These are phyloP conservation scores for Rhododendron vialii DNA, from an alignment of 148 eudicot species.

Conservation along the genomic window DNA sequence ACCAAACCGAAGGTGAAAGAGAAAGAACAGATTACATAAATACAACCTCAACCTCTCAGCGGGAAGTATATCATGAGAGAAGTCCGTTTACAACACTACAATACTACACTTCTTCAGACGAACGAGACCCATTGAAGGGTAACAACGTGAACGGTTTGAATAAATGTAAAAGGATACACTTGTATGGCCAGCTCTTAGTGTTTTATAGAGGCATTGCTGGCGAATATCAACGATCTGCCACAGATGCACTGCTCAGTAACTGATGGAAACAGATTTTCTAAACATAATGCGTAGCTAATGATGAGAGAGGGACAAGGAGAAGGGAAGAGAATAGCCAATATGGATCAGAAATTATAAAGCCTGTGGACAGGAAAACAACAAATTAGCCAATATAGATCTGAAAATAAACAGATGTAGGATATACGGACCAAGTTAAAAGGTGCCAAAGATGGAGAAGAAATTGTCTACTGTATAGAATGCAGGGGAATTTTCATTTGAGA, in stretches of 20 bases:
- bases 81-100: not conserved
- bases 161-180: constrained; percentile 69
- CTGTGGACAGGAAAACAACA: not conserved
- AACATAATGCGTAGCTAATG: not conserved
- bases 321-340: not conserved
- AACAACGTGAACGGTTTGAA: not conserved
- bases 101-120: not conserved
- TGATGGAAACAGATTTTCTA: not conserved
- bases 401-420: not conserved
- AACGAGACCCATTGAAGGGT: not conserved
- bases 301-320: not conserved
- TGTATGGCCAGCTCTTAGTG: constrained; percentile 83
- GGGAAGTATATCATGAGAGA: too few species aligned
- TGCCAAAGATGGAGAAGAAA: not conserved
- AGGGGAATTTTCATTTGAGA: not conserved
- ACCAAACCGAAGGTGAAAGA: not conserved
- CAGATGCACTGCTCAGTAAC: constrained; percentile 18
- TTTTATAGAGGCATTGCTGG: constrained; percentile 75
- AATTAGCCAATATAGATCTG: not conserved
- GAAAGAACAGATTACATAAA: not conserved
- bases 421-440: not conserved
- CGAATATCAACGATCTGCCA: constrained; percentile 81
- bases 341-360: not conserved
- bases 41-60: not conserved
- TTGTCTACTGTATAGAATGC: not conserved